Evolutionary conservation across 1,284 basidiomycete species (phyloP).

Genomic region (Malassezia slooffiae): DNA sequence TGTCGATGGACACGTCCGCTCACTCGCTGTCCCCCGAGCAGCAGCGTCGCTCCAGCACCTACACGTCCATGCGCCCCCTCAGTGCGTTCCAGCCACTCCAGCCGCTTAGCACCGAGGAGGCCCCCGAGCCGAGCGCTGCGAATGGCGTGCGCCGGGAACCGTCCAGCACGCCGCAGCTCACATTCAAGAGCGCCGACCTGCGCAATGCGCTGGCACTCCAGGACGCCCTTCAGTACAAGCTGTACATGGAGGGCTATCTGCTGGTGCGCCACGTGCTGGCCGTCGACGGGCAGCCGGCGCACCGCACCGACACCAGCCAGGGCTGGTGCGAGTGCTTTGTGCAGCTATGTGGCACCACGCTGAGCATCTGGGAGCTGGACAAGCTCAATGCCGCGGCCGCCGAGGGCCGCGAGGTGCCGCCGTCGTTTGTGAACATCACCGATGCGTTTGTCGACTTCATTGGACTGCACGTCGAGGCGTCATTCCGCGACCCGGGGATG

Average conservation of each 20-base stretch:
- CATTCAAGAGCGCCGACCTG: conserved; percentile 41
- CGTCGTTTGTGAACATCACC: conserved; percentile 71
- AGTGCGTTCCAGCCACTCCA: conserved; percentile 42
- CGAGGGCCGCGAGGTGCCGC: conserved; percentile 69
- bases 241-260: conserved; percentile 46
- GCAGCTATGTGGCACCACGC: conserved; percentile 79
- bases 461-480: conserved; percentile 51
- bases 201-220: conserved; percentile 38
- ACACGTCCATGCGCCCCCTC: conserved; percentile 27
- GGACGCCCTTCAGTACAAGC: conserved; percentile 37
- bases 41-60: conserved; percentile 9
- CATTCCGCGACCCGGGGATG: conserved; percentile 49
- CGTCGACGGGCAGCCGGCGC: conserved; percentile 38
- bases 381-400: conserved; percentile 68
- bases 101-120: conserved; percentile 11
- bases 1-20: conserved; percentile 11
- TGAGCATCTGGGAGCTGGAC: conserved; percentile 81
- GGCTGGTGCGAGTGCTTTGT: conserved; percentile 52
- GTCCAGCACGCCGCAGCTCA: conserved; percentile 27
- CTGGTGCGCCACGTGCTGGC: conserved; percentile 35
- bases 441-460: conserved; percentile 59
- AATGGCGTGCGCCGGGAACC: conserved; percentile 4
- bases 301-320: conserved; percentile 27
- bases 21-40: too few relatives aligned
- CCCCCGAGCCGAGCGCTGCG: too few relatives aligned